Conservation (phyloP, 176 grass and related monocot genomes). For the Avena insularis region DNA sequence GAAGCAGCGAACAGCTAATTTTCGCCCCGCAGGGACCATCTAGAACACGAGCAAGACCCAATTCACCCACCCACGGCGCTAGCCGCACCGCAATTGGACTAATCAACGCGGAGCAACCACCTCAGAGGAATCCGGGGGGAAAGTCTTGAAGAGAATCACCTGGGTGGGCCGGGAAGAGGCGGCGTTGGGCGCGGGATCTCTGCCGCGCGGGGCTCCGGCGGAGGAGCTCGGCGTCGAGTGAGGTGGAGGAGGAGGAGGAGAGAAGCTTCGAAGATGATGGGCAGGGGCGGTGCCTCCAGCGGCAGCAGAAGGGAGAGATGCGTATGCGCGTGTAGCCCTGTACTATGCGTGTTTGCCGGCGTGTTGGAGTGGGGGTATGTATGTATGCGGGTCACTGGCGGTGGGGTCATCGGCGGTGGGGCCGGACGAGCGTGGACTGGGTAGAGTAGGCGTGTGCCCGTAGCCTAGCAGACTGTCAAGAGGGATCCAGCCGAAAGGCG, state of each 20-base stretch:
- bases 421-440: neutral
- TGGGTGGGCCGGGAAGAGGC: neutral
- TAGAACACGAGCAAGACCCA: neutral
- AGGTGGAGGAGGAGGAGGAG: neutral
- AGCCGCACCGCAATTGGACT: conserved; percentile 15
- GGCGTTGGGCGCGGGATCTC: conserved; percentile 15
- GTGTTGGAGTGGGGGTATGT: neutral
- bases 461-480: neutral
- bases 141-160: conserved; percentile 36
- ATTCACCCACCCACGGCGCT: neutral
- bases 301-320: conserved; percentile 40
- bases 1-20: conserved; percentile 9
- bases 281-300: conserved; percentile 18
- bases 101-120: conserved; percentile 20
- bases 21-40: neutral
- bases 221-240: conserved; percentile 18
- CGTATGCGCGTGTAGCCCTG: neutral
- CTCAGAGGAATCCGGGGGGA: neutral
- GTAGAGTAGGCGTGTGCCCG: conserved; percentile 14
- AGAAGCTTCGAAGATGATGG: conserved; percentile 51
- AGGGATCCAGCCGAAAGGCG: conserved; percentile 24
- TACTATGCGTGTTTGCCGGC: conserved; percentile 8
- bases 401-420: neutral
- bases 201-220: neutral
- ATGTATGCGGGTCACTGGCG: neutral